These are phyloP conservation scores for Aspergillus bertholletiae DNA, from an alignment of 495 filamentous ascomycete genomes.

Conservation along the genomic window DNA sequence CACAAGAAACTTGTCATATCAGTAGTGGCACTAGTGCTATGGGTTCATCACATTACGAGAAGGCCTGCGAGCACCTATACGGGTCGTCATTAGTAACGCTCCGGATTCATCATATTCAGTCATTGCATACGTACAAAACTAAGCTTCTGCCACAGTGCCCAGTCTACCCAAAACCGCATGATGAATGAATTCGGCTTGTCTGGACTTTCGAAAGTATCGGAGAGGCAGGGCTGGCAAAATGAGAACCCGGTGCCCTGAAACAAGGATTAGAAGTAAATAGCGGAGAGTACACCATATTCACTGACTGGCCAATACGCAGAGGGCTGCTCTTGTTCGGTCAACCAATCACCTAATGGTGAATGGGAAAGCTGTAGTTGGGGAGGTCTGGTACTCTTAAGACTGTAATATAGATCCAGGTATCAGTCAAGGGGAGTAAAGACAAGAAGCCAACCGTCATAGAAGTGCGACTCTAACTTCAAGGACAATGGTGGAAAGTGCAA, in stretches of 20 bases:
- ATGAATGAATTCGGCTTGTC: neutral
- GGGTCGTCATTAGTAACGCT: constrained; percentile 3
- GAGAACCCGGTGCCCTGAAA: neutral
- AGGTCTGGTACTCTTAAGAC: no score
- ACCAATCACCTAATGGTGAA: neutral
- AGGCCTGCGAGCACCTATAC: constrained; percentile 38
- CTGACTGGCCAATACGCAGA: neutral
- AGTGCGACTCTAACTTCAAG: neutral
- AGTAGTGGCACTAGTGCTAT: constrained; percentile 17
- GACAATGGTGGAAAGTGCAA: neutral
- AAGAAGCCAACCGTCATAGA: neutral
- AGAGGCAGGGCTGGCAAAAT: neutral
- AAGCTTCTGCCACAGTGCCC: constrained; percentile 90
- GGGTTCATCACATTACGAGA: constrained; percentile 36
- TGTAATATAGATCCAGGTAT: neutral
- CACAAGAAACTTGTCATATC: constrained; percentile 42
- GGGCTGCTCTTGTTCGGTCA: neutral
- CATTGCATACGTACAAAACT: constrained; percentile 62
- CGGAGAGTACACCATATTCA: neutral
- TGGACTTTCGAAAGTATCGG: neutral
- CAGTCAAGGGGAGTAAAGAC: neutral
- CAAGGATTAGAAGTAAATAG: neutral
- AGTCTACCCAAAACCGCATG: constrained; percentile 67
- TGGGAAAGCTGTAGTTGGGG: neutral
- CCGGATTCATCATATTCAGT: neutral